These are phyloP conservation scores for Apiospora koreana DNA, from an alignment of 2,329 filamentous ascomycete genomes.

Conservation along the genomic window DNA sequence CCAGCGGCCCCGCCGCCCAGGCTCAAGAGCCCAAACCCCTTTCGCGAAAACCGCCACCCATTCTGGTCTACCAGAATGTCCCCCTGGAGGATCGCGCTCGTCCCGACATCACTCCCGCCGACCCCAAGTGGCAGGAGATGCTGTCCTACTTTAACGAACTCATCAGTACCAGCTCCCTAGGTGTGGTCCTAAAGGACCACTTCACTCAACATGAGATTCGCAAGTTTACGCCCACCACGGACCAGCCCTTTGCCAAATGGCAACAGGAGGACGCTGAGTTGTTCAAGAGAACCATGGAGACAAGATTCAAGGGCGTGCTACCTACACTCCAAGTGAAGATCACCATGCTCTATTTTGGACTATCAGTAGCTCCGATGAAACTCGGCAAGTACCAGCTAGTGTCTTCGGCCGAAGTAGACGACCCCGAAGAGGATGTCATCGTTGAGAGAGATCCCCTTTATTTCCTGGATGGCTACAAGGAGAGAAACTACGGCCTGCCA, in stretches of 20 bases:
- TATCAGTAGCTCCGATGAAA: slow-evolving; percentile 44
- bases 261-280: slow-evolving; percentile 33
- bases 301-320: slow-evolving; percentile 30
- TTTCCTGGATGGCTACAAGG: slow-evolving; percentile 25
- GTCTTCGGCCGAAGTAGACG: slow-evolving; percentile 14
- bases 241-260: slow-evolving; percentile 28
- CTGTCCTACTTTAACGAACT: slow-evolving; percentile 30
- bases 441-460: slow-evolving; percentile 19
- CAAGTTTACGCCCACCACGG: slow-evolving; percentile 31
- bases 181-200: slow-evolving; percentile 32
- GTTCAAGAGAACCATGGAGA: slow-evolving; percentile 32
- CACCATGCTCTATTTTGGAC: slow-evolving; percentile 48
- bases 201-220: slow-evolving; percentile 38
- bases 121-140: slow-evolving; percentile 23
- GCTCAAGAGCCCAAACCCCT: background rate
- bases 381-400: slow-evolving; percentile 20
- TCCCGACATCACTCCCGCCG: slow-evolving; percentile 19
- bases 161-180: slow-evolving; percentile 27
- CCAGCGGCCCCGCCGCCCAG: background rate
- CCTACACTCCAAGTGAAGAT: slow-evolving; percentile 41
- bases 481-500: slow-evolving; percentile 17
- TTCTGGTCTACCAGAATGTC: slow-evolving; percentile 16
- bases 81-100: slow-evolving; percentile 25
- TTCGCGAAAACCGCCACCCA: background rate
- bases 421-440: slow-evolving; percentile 14